Evolutionary conservation across 163 green algal genomes (phyloP).

Genomic region (Trebouxiophyceae sp.): DNA sequence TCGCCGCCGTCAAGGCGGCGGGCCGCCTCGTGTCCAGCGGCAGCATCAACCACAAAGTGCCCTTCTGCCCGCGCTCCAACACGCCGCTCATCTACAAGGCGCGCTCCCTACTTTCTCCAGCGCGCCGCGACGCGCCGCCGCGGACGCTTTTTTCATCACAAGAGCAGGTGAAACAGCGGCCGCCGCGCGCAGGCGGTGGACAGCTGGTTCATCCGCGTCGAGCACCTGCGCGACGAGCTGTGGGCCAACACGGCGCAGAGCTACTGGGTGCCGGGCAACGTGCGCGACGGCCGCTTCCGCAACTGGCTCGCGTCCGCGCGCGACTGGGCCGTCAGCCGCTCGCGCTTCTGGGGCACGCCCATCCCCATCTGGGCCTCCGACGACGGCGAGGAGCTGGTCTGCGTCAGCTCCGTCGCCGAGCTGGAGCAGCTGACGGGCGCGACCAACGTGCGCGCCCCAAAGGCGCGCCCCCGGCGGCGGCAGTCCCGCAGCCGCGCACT

Average conservation of each 20-base stretch:
- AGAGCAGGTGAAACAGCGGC: too few species aligned
- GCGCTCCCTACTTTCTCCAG: too few species aligned
- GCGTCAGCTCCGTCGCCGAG: constrained; percentile 81
- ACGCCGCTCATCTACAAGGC: constrained; percentile 96
- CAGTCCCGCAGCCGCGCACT: too few species aligned
- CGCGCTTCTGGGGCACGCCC: constrained; percentile 96
- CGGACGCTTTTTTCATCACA: too few species aligned
- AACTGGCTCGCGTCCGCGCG: constrained; percentile 96
- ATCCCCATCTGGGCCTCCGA: constrained; percentile 93
- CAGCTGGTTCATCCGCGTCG: constrained; percentile 93
- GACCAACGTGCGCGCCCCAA: too few species aligned
- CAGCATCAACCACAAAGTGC: constrained; percentile 84
- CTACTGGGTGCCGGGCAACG: constrained; percentile 68
- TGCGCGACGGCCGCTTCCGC: constrained; percentile 98
- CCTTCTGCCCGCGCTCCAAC: constrained; percentile 98
- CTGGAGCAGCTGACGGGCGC: constrained; percentile 79
- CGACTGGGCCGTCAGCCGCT: constrained; percentile 79
- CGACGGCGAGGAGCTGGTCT: constrained; percentile 70
- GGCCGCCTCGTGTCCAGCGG: constrained; percentile 73
- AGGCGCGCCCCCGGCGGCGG: too few species aligned
- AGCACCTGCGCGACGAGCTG: constrained; percentile 82
- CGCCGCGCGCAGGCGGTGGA: constrained; percentile 64
- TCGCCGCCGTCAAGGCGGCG: constrained; percentile 66
- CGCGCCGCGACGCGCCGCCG: too few species aligned
- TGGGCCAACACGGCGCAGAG: constrained; percentile 87